These are phyloP conservation scores for Eucalyptus caleyi DNA, from an alignment of 345 rosid genomes.

Conservation along the genomic window DNA sequence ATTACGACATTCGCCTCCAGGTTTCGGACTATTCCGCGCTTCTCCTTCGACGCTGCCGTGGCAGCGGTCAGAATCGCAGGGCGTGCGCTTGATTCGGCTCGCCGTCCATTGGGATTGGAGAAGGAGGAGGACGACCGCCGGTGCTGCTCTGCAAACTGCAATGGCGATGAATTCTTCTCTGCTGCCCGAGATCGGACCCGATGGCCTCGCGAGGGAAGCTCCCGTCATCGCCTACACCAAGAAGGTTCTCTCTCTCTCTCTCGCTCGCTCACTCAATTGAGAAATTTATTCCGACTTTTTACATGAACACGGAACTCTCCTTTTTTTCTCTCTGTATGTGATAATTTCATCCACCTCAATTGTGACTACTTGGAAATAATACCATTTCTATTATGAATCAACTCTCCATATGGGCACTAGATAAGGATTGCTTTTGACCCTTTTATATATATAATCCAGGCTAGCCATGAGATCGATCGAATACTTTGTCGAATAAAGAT, in stretches of 20 bases:
- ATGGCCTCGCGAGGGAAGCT: conserved; percentile 74
- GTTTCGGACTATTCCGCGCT: not conserved
- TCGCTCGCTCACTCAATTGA: too few relatives aligned
- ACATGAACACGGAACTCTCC: not conserved
- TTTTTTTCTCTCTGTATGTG: not conserved
- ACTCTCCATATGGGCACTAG: not conserved
- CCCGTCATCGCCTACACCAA: conserved; percentile 86
- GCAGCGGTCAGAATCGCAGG: not conserved
- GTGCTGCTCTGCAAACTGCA: not conserved
- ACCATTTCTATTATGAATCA: too few relatives aligned
- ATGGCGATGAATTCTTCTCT: conserved; percentile 35
- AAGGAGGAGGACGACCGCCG: not conserved
- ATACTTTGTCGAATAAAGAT: too few relatives aligned
- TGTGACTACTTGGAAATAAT: fast-evolving
- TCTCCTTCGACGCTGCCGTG: not conserved
- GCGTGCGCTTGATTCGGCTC: not conserved
- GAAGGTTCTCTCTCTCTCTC: conserved; percentile 30
- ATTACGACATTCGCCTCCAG: not conserved
- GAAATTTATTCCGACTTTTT: not conserved
- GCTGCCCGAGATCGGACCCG: conserved; percentile 78
- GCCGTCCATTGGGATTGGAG: not conserved
- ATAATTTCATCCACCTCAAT: not conserved
- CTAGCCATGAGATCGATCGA: not conserved
- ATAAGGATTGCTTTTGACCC: not conserved
- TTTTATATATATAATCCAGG: not conserved